Evolutionary conservation across 2,329 filamentous ascomycete species (phyloP).

Genomic region (Xylaria sp.): DNA sequence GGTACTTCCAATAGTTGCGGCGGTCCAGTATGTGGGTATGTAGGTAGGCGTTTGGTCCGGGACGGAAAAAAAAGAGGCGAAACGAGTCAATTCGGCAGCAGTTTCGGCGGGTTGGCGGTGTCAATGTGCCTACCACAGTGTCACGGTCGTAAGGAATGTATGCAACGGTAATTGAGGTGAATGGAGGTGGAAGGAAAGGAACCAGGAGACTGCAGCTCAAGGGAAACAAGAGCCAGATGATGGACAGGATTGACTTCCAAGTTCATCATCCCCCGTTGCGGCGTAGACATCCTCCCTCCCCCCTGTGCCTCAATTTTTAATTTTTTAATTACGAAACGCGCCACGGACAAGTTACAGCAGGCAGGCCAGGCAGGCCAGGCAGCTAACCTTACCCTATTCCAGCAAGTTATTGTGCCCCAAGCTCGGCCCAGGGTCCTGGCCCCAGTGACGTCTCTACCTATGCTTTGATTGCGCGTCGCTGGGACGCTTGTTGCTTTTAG

Average conservation of each 20-base stretch:
- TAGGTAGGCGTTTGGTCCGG: background rate
- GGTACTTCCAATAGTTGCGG: too few relatives aligned
- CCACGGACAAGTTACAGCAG: background rate
- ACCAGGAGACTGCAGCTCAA: background rate
- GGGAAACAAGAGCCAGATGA: background rate
- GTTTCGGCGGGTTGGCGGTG: too few relatives aligned
- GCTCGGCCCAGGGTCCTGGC: background rate
- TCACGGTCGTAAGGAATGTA: background rate
- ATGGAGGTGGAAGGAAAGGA: background rate
- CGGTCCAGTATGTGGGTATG: background rate
- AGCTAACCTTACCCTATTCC: background rate
- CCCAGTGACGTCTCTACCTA: background rate
- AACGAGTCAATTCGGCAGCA: background rate
- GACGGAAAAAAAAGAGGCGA: background rate
- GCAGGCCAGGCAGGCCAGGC: too few relatives aligned
- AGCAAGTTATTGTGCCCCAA: background rate
- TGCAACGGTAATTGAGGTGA: background rate
- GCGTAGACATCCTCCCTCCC: background rate
- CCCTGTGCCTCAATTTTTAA: background rate
- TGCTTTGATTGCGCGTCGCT: too few relatives aligned
- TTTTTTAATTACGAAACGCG: constrained; percentile 5
- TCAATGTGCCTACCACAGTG: too few relatives aligned
- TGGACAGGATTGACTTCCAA: background rate
- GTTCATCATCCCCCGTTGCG: background rate
- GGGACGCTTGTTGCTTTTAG: too few relatives aligned